These are phyloP conservation scores for Mytilinidion resinicola DNA, from an alignment of 495 filamentous ascomycete species.

Conservation along the genomic window DNA sequence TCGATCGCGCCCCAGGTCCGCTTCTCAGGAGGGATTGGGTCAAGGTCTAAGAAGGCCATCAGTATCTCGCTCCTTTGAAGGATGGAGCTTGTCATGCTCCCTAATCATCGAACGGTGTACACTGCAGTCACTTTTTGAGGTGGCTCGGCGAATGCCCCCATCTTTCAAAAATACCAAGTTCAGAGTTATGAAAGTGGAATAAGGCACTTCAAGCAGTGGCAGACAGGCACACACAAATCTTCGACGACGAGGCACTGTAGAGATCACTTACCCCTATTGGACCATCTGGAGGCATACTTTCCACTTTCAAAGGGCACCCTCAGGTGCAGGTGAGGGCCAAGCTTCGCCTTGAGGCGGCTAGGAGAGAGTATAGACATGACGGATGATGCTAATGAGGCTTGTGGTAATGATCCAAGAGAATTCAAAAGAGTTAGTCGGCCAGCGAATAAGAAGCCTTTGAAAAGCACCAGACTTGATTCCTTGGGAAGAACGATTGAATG, in stretches of 20 bases:
- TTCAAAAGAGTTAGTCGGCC: neutral
- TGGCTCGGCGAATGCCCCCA: too few species aligned
- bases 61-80: too few species aligned
- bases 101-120: too few species aligned
- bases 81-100: too few species aligned
- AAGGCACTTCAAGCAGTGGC: too few species aligned
- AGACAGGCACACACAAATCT: too few species aligned
- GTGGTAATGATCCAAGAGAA: neutral
- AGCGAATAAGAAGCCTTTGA: neutral
- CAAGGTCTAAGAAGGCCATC: conserved; percentile 35
- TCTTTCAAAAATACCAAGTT: too few species aligned
- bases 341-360: conserved; percentile 32
- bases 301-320: conserved; percentile 39
- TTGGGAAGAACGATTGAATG: neutral
- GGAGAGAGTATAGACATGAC: conserved; percentile 36
- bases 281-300: conserved; percentile 41
- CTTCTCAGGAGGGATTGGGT: conserved; percentile 41
- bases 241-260: neutral
- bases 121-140: neutral
- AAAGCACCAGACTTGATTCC: neutral
- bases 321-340: conserved; percentile 34
- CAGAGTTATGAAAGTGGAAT: too few species aligned
- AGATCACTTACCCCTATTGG: conserved; percentile 37
- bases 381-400: neutral
- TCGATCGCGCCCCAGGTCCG: conserved; percentile 42